These are phyloP conservation scores for Clavaria fumosa DNA, from an alignment of 768 basidiomycete genomes.

Conservation along the genomic window DNA sequence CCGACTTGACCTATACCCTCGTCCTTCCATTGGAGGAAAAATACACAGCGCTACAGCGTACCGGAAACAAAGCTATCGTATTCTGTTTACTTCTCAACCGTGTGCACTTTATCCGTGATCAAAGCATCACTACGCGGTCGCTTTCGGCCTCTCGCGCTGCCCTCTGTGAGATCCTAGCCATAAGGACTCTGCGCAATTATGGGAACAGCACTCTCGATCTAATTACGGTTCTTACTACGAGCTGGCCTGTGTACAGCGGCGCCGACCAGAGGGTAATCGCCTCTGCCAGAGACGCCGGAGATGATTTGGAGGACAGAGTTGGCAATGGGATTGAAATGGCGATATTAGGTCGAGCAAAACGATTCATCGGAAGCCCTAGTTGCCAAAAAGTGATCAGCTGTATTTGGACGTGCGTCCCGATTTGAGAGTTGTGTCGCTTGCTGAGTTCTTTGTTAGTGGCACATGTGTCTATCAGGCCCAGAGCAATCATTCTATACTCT, in stretches of 20 bases:
- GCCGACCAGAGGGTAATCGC: constrained; percentile 44
- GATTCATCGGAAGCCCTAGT: constrained; percentile 78
- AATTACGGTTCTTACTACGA: constrained; percentile 56
- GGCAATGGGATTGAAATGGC: constrained; percentile 93
- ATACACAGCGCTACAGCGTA: constrained; percentile 54
- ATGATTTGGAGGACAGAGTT: constrained; percentile 60
- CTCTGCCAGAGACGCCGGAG: constrained; percentile 48
- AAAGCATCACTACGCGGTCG: constrained; percentile 49
- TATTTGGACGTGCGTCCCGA: constrained; percentile 50
- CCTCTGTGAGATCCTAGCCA: constrained; percentile 85
- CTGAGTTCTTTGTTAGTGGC: constrained; percentile 32
- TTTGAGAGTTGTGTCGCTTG: neutral
- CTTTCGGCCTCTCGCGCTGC: constrained; percentile 62
- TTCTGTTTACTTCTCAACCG: constrained; percentile 85
- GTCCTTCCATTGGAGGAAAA: constrained; percentile 80
- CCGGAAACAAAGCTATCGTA: constrained; percentile 69
- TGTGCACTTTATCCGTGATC: constrained; percentile 70
- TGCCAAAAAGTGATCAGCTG: constrained; percentile 84
- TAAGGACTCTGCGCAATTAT: constrained; percentile 57
- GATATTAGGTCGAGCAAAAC: constrained; percentile 72
- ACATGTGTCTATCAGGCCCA: constrained; percentile 85
- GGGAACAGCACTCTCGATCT: constrained; percentile 55
- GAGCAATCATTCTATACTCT: constrained; percentile 77
- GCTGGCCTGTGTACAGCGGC: constrained; percentile 69
- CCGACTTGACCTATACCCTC: constrained; percentile 84